Percentiles rank a stretch among this genome's conserved stretches.
Evolutionary conservation across 805 yeast species (phyloP).

Genomic region (Tetrapisispora taiwanensis): DNA sequence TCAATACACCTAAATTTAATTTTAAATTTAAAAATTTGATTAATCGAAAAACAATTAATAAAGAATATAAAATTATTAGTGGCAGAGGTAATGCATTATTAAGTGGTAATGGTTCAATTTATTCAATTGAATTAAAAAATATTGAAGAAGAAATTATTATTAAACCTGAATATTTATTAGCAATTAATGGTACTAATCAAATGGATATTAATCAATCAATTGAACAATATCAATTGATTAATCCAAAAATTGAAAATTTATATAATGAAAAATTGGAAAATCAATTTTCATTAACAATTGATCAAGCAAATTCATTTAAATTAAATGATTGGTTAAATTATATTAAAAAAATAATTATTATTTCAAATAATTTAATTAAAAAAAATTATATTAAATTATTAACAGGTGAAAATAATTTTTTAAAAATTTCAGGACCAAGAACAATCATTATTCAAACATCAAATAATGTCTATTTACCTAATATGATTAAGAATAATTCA

Average conservation of each 20-base stretch:
- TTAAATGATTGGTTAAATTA: background rate
- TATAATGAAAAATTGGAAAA: background rate
- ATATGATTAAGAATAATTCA: background rate
- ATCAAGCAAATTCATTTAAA: background rate
- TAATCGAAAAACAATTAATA: constrained; percentile 8
- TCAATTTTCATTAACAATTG: background rate
- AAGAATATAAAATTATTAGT: constrained; percentile 16
- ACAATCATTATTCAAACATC: constrained; percentile 23
- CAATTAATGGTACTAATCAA: constrained; percentile 23
- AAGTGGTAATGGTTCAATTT: constrained; percentile 22
- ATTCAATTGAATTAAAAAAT: constrained; percentile 21
- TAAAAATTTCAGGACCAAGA: constrained; percentile 29
- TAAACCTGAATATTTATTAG: constrained; percentile 24
- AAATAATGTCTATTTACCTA: constrained; percentile 1
- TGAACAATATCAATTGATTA: background rate
- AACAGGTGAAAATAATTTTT: constrained; percentile 17
- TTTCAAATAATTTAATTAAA: constrained; percentile 8
- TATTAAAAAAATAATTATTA: background rate
- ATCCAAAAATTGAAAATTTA: background rate
- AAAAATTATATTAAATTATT: constrained; percentile 7
- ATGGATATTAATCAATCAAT: constrained; percentile 19
- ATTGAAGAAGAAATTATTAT: constrained; percentile 21
- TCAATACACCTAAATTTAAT: constrained; percentile 2
- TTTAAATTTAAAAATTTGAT: background rate
- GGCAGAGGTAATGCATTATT: constrained; percentile 27